A percentile compares a stretch with the other conserved stretches of the same genome.
phyloP scores from a whole-genome alignment of 345 rosid genomes.

The Moricandia moricandioides region DNA sequence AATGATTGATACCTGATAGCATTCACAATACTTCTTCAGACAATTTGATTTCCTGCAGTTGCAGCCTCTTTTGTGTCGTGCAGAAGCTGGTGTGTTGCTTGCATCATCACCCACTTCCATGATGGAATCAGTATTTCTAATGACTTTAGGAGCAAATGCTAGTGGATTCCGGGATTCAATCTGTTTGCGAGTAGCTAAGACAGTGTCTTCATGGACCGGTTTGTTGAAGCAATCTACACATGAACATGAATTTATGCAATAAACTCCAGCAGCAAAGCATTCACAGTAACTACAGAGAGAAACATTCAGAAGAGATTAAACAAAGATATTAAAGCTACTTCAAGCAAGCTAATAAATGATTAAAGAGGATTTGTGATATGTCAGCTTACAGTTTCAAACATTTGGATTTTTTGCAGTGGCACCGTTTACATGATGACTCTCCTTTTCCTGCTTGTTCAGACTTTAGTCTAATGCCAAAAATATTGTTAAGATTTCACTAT shows the following conservation, averaged over 20 bases:
- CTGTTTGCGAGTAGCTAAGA: constrained; percentile 92
- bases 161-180: constrained; percentile 94
- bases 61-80: constrained; percentile 92
- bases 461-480: constrained; percentile 43
- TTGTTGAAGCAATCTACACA: constrained; percentile 95
- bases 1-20: constrained; percentile 71
- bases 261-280: constrained; percentile 97
- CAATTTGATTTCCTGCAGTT: constrained; percentile 95
- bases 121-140: constrained; percentile 49
- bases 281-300: constrained; percentile 79
- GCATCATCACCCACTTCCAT: constrained; percentile 66
- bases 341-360: background rate
- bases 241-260: constrained; percentile 88
- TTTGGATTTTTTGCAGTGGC: constrained; percentile 93
- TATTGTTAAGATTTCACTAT: background rate
- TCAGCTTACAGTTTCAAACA: constrained; percentile 93
- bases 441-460: constrained; percentile 57
- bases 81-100: constrained; percentile 90
- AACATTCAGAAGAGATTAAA: background rate
- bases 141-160: constrained; percentile 98
- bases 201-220: constrained; percentile 89
- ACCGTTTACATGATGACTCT: constrained; percentile 66
- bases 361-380: background rate
- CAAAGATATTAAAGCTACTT: background rate
- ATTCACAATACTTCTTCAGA: constrained; percentile 96